Base-by-base conservation (phyloP, 192 early-diverging fungal species). In the Backusella macrospora region DNA sequence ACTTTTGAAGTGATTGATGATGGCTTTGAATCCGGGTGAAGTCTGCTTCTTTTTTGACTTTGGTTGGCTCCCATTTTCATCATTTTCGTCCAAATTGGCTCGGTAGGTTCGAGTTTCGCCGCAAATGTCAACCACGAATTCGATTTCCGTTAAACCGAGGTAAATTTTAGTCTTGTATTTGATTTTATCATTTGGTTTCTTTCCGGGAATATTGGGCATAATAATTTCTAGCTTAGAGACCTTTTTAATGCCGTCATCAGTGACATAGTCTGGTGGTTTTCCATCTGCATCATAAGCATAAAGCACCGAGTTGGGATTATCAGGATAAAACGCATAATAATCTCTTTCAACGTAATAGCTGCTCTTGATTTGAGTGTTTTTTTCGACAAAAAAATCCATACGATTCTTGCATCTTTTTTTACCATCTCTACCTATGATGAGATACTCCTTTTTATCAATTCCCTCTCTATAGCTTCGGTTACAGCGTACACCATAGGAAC, bases 381-480 rank as follows among this genome's bases (percentile, higher is more conserved):
- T 77, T 2, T 76, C 76, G 3, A 85, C 84, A 76, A 83, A 85
- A 3, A 85, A 82, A 38, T 80, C 83, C 76, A 85, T 83, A 5
- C 81, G 74, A 26, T 85, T 82, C 46, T 85, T 81, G 73, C 84
- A 85, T 5, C 84, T 79, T 13, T 81, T 68, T 72, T 81, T 80
- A 15, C 82, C 82, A 76, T 85, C 84, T 23, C 80, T 75, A 10
- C 82, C 76, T 7, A 78, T 74, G 39, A 85, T 85, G 55, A 78
- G 81, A 43, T 85, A 83, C 8, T 74, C 77, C 10, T 73, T 74
- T 6, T 80, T 82, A 71, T 85, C 84, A 7, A 85, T 69, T 29
- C 84, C 84, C 69, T 85, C 84, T 71, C 83, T 82, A 66, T 83
- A 85, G 16, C 80, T 82, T 59, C 79, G 81, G 40, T 80, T 85